Conservation (phyloP, 345 rosid genomes). For the Luvunga scandens region DNA sequence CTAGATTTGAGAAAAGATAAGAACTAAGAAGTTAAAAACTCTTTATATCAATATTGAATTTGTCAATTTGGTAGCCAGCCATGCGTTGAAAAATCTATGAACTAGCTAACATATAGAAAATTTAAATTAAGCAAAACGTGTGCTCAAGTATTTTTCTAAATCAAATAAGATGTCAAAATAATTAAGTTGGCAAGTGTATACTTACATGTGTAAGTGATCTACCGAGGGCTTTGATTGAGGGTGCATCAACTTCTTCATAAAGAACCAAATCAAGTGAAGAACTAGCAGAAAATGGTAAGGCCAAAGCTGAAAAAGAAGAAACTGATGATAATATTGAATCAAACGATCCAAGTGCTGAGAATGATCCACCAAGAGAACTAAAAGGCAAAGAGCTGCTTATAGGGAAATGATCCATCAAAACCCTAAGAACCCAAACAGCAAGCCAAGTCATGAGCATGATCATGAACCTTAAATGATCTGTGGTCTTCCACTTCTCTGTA, state of each 20-base stretch:
- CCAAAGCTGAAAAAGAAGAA: slow-evolving; percentile 15
- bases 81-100: too few species aligned
- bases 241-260: slow-evolving; percentile 42
- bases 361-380: neutral
- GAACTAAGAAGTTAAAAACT: too few species aligned
- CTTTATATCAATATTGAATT: too few species aligned
- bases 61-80: too few species aligned
- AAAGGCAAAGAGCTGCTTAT: slow-evolving; percentile 18
- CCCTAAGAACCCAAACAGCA: slow-evolving; percentile 58
- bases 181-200: neutral
- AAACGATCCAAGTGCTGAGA: slow-evolving; percentile 1
- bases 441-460: slow-evolving; percentile 63
- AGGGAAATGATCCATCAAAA: slow-evolving; percentile 57
- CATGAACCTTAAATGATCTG: slow-evolving; percentile 73
- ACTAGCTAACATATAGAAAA: too few species aligned
- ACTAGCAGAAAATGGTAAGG: slow-evolving; percentile 31
- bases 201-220: slow-evolving; percentile 81
- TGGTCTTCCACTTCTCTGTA: slow-evolving; percentile 48
- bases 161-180: neutral
- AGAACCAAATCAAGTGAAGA: slow-evolving; percentile 42
- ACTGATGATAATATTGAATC: slow-evolving; percentile 4
- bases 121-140: neutral
- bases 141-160: neutral
- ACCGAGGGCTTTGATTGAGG: slow-evolving; percentile 51
- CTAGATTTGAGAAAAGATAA: too few species aligned